Evolutionary conservation across 2,329 filamentous ascomycete species (phyloP), one percentile per base, ranked within the genome.

Genomic region (Pyrenophora teres): DNA sequence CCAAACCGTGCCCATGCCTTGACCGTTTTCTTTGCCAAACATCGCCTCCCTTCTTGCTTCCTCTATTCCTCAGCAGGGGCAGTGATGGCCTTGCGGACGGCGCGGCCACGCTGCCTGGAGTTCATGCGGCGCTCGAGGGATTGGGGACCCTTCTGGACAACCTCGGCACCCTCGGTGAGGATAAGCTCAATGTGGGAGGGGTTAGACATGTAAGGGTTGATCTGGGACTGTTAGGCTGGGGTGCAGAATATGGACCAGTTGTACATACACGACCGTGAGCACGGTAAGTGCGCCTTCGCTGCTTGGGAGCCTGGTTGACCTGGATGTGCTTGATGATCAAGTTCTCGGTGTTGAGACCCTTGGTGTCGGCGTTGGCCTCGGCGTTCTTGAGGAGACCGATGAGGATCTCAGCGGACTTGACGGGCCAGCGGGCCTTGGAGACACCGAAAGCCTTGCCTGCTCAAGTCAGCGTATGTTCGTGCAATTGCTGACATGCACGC

Each of bases 151-250:
- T 99, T 99, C 83, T 92, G 86, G 72, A 99, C 91, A 71, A 89
- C 86, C 86, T 99, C 95, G 76, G 95, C 89, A 74, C 85, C 92
- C 87, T 99, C 95, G 76, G 93, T 96, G 72, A 99, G 87, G 87
- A 99, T 99, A 74, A 99, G 84, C 85, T 99, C 95, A 80, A 99
- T 96, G 88, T 99, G 94, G 90, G 93, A 99, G 71, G 94, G 94
- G 88, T 96, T 96, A 71, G 92, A 97, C 95, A 99, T 97, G 87
- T 97, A 99, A 63, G 94, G 94, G 88, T 99, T 99, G 85, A 99
- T 99, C 92, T 97, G 59, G 57, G 25, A 41, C 41, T 50, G 41
- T 65, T 58, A 59, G 57, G 31, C 13, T 40, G 58, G 21, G 27
- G 18, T 35, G 13, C 40, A 12, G 4, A 35, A 32, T 37, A n/a